phyloP scores from a whole-genome alignment of 2,329 filamentous ascomycete species.

The Aspergillus sclerotialis region DNA sequence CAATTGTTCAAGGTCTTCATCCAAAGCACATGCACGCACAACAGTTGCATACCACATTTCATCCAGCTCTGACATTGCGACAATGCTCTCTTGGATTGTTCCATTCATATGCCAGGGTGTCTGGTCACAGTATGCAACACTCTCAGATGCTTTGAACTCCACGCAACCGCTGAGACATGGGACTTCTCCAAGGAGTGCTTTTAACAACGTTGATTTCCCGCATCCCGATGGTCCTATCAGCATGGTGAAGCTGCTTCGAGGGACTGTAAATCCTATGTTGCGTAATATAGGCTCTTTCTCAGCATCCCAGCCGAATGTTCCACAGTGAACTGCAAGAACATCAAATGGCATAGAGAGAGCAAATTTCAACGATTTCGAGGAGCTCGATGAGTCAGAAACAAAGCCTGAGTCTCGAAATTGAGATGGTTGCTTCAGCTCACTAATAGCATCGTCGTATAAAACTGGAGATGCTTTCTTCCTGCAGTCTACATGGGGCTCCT shows the following conservation, averaged over 20 bases:
- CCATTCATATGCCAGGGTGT: constrained; percentile 36
- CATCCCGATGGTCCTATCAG: constrained; percentile 46
- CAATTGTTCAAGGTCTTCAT: constrained; percentile 34
- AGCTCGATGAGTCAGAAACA: constrained; percentile 15
- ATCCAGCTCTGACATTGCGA: constrained; percentile 30
- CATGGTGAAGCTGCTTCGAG: constrained; percentile 40
- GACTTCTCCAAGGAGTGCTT: constrained; percentile 39
- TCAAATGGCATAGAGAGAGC: constrained; percentile 10
- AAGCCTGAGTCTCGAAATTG: constrained; percentile 17
- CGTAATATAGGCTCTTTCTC: constrained; percentile 36
- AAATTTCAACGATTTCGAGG: constrained; percentile 15
- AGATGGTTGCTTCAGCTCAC: constrained; percentile 13
- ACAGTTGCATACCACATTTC: constrained; percentile 31
- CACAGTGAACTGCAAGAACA: constrained; percentile 37
- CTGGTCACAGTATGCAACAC: constrained; percentile 37
- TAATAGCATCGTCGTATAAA: constrained; percentile 11
- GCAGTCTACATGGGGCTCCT: constrained; percentile 22
- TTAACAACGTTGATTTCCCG: constrained; percentile 47
- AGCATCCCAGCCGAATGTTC: constrained; percentile 42
- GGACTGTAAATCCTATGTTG: constrained; percentile 34
- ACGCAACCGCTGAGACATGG: constrained; percentile 27
- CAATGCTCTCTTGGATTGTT: constrained; percentile 34
- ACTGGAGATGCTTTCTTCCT: constrained; percentile 8
- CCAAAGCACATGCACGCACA: constrained; percentile 29
- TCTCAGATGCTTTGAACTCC: constrained; percentile 20